A percentile compares a stretch with the other conserved stretches of the same genome.
Conservation (phyloP, 345 rosid genomes). For the Syzygium aqueum region DNA sequence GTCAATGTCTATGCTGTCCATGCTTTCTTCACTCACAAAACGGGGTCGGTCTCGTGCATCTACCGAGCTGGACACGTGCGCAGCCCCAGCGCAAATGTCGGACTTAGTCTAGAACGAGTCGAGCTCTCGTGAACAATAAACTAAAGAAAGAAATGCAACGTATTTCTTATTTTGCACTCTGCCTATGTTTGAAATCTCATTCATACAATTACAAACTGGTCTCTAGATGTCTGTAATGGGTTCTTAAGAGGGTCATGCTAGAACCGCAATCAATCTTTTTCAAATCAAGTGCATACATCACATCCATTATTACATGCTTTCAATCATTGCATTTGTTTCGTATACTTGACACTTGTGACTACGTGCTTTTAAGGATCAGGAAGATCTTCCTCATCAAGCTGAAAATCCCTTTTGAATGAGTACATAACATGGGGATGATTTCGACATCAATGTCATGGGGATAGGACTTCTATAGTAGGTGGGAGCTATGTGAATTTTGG, state of each 20-base stretch:
- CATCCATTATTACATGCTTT: background rate
- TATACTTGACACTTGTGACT: too few relatives aligned
- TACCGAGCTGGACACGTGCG: constrained; percentile 61
- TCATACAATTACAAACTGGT: background rate
- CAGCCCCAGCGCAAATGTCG: constrained; percentile 2
- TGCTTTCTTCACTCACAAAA: background rate
- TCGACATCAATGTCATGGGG: background rate
- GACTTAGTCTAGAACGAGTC: background rate
- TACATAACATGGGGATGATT: background rate
- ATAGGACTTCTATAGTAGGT: background rate
- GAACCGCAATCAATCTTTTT: background rate
- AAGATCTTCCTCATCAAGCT: background rate
- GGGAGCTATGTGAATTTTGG: background rate
- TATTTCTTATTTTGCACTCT: background rate
- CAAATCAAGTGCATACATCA: background rate
- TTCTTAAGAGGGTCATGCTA: background rate
- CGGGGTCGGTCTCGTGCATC: background rate
- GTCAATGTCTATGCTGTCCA: background rate
- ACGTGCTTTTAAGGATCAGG: background rate
- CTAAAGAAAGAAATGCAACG: background rate
- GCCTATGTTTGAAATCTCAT: background rate
- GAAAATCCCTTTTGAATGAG: background rate
- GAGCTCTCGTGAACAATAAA: background rate
- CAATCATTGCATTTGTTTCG: background rate
- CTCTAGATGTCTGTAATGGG: background rate